phyloP scores from a whole-genome alignment of 192 early-diverging fungal genomes.

The Entomortierella parvispora region DNA sequence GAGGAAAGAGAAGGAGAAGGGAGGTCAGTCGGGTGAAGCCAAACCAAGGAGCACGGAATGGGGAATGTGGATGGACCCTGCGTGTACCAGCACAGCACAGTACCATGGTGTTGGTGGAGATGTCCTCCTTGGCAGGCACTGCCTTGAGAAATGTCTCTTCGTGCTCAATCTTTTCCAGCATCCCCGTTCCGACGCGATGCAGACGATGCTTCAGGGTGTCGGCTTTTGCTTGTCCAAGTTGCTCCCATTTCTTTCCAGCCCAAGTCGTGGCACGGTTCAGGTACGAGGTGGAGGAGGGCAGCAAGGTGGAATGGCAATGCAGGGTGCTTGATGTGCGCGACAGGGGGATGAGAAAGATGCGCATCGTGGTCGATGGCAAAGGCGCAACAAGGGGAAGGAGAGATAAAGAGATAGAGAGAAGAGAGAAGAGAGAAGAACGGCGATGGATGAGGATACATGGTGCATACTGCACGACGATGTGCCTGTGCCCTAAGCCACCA shows the following conservation, averaged over 20 bases:
- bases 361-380: constrained; percentile 24
- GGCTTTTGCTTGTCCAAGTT: constrained; percentile 45
- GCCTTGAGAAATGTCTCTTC: constrained; percentile 81
- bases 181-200: constrained; percentile 63
- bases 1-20: not conserved
- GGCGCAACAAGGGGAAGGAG: not conserved
- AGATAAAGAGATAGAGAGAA: not conserved
- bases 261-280: constrained; percentile 57
- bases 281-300: constrained; percentile 40
- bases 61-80: not conserved
- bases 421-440: not conserved
- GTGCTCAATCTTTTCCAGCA: constrained; percentile 80
- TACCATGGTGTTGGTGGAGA: constrained; percentile 34
- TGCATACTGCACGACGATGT: too few species aligned
- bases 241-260: constrained; percentile 67
- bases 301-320: constrained; percentile 64
- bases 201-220: constrained; percentile 68
- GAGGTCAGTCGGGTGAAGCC: too few species aligned
- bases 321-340: constrained; percentile 54
- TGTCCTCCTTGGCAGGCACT: constrained; percentile 65
- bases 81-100: too few species aligned
- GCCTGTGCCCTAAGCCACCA: too few species aligned
- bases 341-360: constrained; percentile 63
- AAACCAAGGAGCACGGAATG: too few species aligned
- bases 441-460: not conserved